These are phyloP conservation scores for Sugiyamaella smithiae DNA, from an alignment of 805 yeast species.

Conservation along the genomic window DNA sequence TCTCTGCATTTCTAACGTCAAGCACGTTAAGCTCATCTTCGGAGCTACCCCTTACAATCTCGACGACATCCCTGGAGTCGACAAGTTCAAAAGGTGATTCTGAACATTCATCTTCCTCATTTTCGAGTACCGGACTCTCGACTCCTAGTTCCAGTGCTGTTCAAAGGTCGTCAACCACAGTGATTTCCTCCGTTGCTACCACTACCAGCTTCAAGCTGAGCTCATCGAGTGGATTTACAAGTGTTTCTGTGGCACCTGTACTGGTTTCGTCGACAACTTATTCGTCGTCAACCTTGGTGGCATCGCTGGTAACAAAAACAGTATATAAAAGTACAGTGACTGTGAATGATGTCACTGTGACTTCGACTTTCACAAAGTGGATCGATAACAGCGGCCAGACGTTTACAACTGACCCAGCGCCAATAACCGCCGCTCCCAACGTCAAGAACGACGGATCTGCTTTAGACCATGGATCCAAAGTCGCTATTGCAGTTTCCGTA, in stretches of 20 bases:
- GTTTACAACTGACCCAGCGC: constrained; percentile 13
- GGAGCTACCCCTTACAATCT: no score
- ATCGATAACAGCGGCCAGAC: constrained; percentile 7
- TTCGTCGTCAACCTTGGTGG: neutral
- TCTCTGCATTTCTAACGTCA: no score
- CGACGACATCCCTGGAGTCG: no score
- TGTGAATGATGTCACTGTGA: neutral
- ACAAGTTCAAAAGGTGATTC: no score
- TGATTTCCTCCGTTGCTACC: neutral
- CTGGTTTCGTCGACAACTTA: neutral
- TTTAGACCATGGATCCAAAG: constrained; percentile 11
- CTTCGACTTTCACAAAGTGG: constrained; percentile 12
- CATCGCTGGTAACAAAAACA: constrained; percentile 6
- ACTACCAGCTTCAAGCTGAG: neutral
- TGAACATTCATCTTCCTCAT: no score
- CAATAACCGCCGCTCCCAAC: constrained; percentile 6
- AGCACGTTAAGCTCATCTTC: no score
- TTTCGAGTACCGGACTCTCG: no score
- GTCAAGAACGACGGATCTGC: neutral
- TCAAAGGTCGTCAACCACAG: neutral
- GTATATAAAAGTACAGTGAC: constrained; percentile 5
- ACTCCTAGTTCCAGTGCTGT: no score
- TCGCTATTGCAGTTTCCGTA: constrained; percentile 12
- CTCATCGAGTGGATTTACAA: neutral
- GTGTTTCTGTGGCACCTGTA: neutral